A percentile compares a stretch with the other conserved stretches of the same genome.
Evolutionary conservation across 345 rosid genomes (phyloP).

Genomic region (Anacardium occidentale): DNA sequence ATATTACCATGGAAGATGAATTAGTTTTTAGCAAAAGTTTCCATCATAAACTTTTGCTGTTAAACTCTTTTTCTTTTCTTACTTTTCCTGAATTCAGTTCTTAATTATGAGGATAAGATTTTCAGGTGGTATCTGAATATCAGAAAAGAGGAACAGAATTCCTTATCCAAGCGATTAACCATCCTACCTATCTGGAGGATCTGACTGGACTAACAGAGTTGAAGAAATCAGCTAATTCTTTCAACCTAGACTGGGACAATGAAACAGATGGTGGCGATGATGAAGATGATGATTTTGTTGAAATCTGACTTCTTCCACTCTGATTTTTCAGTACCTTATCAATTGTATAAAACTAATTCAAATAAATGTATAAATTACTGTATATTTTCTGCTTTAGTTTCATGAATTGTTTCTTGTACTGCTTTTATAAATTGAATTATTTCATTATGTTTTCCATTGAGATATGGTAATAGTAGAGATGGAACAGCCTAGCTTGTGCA

Average conservation of each 20-base stretch:
- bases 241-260: slow-evolving; percentile 70
- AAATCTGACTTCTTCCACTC: slow-evolving; percentile 28
- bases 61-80: not conserved
- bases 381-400: not conserved
- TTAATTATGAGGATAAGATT: not conserved
- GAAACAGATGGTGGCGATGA: slow-evolving; percentile 31
- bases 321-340: slow-evolving; percentile 1
- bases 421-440: not conserved
- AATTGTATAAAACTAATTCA: slow-evolving; percentile 20
- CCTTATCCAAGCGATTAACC: slow-evolving; percentile 79
- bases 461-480: not conserved
- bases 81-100: not conserved
- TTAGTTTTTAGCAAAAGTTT: not conserved
- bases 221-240: slow-evolving; percentile 65
- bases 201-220: slow-evolving; percentile 86
- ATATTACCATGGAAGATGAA: not conserved
- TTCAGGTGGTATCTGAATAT: slow-evolving; percentile 79
- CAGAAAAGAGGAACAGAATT: slow-evolving; percentile 63
- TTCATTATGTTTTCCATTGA: not conserved
- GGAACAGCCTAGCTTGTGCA: too few species aligned
- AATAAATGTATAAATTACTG: not conserved
- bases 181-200: slow-evolving; percentile 93
- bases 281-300: slow-evolving; percentile 33
- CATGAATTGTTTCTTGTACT: not conserved
- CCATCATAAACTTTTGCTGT: too few species aligned